These are phyloP conservation scores for Eleusine indica DNA, from an alignment of 176 grass and related monocot genomes.

Conservation along the genomic window DNA sequence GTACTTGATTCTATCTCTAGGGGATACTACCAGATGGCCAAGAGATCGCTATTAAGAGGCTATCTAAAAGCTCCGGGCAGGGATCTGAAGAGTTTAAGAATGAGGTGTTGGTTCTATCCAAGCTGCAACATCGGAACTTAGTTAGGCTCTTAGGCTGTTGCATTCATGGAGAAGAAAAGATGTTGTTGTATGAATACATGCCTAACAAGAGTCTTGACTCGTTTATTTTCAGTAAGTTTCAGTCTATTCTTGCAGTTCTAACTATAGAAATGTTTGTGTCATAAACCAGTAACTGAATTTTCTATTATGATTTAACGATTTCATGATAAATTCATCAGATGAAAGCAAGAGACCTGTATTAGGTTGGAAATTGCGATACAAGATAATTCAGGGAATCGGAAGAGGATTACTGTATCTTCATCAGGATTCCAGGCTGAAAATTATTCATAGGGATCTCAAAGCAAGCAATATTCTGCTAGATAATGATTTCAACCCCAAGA, in stretches of 20 bases:
- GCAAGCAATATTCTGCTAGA: constrained; percentile 70
- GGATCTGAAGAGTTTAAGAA: constrained; percentile 71
- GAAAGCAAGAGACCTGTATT: constrained; percentile 52
- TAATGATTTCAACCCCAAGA: constrained; percentile 65
- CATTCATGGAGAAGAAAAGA: constrained; percentile 74
- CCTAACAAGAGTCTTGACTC: constrained; percentile 77
- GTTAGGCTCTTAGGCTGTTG: constrained; percentile 72
- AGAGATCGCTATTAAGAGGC: constrained; percentile 74
- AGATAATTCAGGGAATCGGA: constrained; percentile 64
- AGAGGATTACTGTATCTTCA: constrained; percentile 78
- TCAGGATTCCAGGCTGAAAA: constrained; percentile 72
- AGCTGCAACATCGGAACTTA: constrained; percentile 70
- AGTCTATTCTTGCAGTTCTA: neutral
- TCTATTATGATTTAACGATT: neutral
- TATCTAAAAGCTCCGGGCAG: constrained; percentile 58
- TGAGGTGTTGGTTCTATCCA: constrained; percentile 68
- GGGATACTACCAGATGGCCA: constrained; percentile 66
- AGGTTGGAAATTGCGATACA: constrained; percentile 59
- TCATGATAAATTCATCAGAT: constrained; percentile 47
- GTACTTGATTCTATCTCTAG: constrained; percentile 32
- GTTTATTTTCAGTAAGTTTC: constrained; percentile 60
- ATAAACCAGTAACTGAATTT: constrained; percentile 26
- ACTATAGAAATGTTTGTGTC: neutral
- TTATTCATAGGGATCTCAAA: constrained; percentile 82
- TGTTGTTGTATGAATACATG: constrained; percentile 81